These are phyloP conservation scores for Cryptococcus sp. DNA, from an alignment of 1,284 basidiomycete species.

Conservation along the genomic window DNA sequence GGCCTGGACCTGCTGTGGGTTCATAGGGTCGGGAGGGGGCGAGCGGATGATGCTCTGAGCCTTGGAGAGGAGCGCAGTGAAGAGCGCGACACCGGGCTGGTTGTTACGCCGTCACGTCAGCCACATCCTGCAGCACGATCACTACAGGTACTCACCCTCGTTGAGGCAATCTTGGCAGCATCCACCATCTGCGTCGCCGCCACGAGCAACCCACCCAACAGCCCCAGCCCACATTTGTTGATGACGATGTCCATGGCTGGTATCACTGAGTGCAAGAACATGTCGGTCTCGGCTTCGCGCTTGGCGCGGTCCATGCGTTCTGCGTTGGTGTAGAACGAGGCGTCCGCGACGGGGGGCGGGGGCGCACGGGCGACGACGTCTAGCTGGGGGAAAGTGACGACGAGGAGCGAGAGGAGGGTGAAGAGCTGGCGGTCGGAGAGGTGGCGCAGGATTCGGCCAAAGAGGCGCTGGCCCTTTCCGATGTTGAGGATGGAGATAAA, in stretches of 20 bases:
- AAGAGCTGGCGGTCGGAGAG: slow-evolving; percentile 75
- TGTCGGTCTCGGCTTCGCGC: slow-evolving; percentile 80
- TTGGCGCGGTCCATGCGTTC: slow-evolving; percentile 67
- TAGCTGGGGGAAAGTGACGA: slow-evolving; percentile 89
- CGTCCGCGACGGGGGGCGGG: slow-evolving; percentile 54
- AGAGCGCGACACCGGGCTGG: slow-evolving; percentile 85
- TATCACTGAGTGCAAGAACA: slow-evolving; percentile 79
- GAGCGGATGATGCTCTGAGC: slow-evolving; percentile 85
- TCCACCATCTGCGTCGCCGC: slow-evolving; percentile 80
- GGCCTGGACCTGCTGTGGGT: slow-evolving; percentile 24
- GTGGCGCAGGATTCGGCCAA: slow-evolving; percentile 86
- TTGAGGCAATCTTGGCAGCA: slow-evolving; percentile 61
- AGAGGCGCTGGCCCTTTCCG: slow-evolving; percentile 87
- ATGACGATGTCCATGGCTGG: slow-evolving; percentile 78
- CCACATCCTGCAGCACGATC: background rate
- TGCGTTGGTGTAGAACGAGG: slow-evolving; percentile 50
- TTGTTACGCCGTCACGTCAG: background rate
- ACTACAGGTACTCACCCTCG: slow-evolving; percentile 59
- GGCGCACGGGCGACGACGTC: slow-evolving; percentile 79
- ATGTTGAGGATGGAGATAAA: slow-evolving; percentile 89
- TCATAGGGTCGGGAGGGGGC: slow-evolving; percentile 56
- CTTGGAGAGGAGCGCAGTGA: slow-evolving; percentile 87
- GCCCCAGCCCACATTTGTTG: slow-evolving; percentile 69
- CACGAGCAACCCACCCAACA: slow-evolving; percentile 83
- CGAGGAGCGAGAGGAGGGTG: slow-evolving; percentile 82